Base-by-base conservation (phyloP, 2,329 filamentous ascomycete species). In the Claviceps maximensis region DNA sequence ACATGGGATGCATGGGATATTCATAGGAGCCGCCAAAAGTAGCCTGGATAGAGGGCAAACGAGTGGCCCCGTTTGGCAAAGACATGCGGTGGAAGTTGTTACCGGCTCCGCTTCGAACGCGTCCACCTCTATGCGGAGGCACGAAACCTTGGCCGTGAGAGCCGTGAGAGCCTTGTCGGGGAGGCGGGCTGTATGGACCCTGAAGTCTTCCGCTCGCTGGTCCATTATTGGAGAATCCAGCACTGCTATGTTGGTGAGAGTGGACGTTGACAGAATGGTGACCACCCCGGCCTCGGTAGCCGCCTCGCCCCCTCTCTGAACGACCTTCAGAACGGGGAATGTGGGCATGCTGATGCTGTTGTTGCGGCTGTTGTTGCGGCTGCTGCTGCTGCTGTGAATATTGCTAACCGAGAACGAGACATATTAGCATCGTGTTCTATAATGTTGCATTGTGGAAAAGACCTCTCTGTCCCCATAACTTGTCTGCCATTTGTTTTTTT, bases 281-380 rank as follows among this genome's bases (percentile, higher is more conserved):
- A 19, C 67, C 68, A 40, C 73, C 74, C 47, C 75, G 74, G 47
- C 69, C 68, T 40, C 74, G 71, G 54, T 66, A 75, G 25, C 69
- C 68, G 21, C 73, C 73, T 38, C 74, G 72, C 21, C 69, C 68
- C 51, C 67, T 63, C 58, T 74, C 63, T 57, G 64, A 56, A 61
- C 74, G 64, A 52, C 62, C 64, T 55, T 75, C 72, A 13, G 63
- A 60, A 46, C 67, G 66, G 21, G 65, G 60, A 53, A 63, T 65
- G 36, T 61, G 55, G 50, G 58, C 53, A 33, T 46, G 27, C 42
- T 53, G 51, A 41, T 49, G 45, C n/a, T 45, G 42, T 42, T 38
- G 47, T 42, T 45, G 40, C 23, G 25, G 25, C 31, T 49, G 45
- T n/a, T 50, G 47, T 42, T 38, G 47, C 27, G 21, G 29, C n/a